Base-by-base conservation (phyloP, 2,329 filamentous ascomycete genomes). In the Apiospora sp. region DNA sequence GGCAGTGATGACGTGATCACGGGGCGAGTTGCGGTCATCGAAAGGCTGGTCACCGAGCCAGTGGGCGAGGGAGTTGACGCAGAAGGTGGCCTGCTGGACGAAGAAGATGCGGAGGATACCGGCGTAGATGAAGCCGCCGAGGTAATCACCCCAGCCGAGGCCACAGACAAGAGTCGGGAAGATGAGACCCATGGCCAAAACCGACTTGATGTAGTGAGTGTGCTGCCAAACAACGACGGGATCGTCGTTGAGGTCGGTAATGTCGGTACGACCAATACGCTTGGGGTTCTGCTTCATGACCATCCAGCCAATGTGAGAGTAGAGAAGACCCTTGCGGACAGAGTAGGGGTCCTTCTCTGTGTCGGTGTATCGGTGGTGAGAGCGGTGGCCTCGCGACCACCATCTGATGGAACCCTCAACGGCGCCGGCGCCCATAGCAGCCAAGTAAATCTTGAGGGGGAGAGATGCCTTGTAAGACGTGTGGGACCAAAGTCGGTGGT, bases 21-120 rank as follows among this genome's bases (percentile, higher is more conserved):
- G 88, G 70, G 91, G 91, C 61, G 89, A 91, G 86, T 92, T 92
- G 80, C 90, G 89, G 86, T 93, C 91, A 75, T 92, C 91, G 79
- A 92, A 93, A 68, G 91, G 91, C 83, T 92, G 91, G 76, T 92
- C 91, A 43, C 86, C 86, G 64, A 87, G 83, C 85, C 85, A 87
- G 78, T 87, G 86, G 64, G 86, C 86, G 69, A 87, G 84, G 12
- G 86, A 87, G 82, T 87, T 87, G 81, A 87, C 85, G 73, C 86
- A 87, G 83, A 87, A 87, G 67, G 86, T 87, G 68, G 85, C 85
- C 79, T 87, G 86, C 78, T 87, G 85, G 72, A 87, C 84, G 78
- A 87, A 84, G 80, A 86, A 86, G 78, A 87, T 86, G 76, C 86
- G 83, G 71, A 87, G 83, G 76, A 87, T 86, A 73, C 86, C 86